Conservation (phyloP, 108 stramenopile genomes). For the Conticribra guillardii region DNA sequence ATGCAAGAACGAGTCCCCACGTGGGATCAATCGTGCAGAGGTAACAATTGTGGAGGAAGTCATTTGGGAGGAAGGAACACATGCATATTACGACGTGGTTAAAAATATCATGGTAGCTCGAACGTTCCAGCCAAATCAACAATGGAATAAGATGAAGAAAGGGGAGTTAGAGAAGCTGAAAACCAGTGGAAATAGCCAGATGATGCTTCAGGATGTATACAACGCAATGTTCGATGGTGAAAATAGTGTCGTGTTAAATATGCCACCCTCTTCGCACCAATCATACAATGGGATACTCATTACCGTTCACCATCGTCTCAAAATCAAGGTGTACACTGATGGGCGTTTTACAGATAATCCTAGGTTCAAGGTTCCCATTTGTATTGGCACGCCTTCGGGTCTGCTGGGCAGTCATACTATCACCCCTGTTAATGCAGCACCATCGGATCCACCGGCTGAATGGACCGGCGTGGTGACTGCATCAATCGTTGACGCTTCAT, state of each 20-base stretch:
- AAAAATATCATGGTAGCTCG: too few relatives aligned
- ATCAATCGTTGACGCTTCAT: conserved; percentile 8
- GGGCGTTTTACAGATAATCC: conserved; percentile 26
- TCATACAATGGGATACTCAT: conserved; percentile 6
- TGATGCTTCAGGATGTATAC: conserved; percentile 4
- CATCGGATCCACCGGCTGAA: conserved; percentile 11
- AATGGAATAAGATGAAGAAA: conserved; percentile 9
- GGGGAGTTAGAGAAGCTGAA: conserved; percentile 5
- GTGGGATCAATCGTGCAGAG: conserved; percentile 26
- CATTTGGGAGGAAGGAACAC: conserved; percentile 5
- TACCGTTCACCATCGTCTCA: conserved; percentile 14
- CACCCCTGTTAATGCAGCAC: too few relatives aligned
- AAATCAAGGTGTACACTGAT: conserved; percentile 33
- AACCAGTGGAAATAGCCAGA: neutral
- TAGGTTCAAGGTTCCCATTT: neutral
- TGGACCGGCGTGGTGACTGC: conserved; percentile 10
- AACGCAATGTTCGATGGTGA: conserved; percentile 11
- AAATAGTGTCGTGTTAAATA: conserved; percentile 1
- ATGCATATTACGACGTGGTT: neutral
- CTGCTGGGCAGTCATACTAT: neutral
- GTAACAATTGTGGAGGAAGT: conserved; percentile 35
- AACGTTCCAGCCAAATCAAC: conserved; percentile 3
- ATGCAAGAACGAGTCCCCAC: conserved; percentile 43
- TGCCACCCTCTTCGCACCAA: neutral
- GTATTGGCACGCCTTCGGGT: neutral